A percentile compares a stretch with the other conserved stretches of the same genome.
These are phyloP conservation scores for Podospora didyma DNA, from an alignment of 495 filamentous ascomycete species.

Conservation along the genomic window DNA sequence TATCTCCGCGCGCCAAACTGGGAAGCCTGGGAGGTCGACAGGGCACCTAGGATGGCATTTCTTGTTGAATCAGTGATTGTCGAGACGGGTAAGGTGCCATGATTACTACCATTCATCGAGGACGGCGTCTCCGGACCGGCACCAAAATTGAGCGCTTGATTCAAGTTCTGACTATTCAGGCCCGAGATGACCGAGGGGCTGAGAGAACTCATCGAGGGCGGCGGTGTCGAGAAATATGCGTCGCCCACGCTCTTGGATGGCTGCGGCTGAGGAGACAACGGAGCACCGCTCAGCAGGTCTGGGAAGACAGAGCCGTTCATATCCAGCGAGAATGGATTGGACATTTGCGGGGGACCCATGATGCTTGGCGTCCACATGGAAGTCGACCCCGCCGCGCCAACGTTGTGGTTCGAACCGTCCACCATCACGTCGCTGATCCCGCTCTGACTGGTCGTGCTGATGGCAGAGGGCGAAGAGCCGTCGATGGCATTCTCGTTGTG, in stretches of 20 bases:
- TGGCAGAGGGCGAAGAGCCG: slow-evolving; percentile 89
- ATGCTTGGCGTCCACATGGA: slow-evolving; percentile 66
- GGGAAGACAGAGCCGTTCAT: slow-evolving; percentile 51
- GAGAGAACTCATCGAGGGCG: slow-evolving; percentile 64
- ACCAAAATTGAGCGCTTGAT: slow-evolving; percentile 57
- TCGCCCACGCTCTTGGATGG: slow-evolving; percentile 50
- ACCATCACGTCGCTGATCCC: slow-evolving; percentile 91
- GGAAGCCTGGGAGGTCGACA: slow-evolving; percentile 64
- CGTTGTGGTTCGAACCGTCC: slow-evolving; percentile 67
- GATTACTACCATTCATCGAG: slow-evolving; percentile 61
- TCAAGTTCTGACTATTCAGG: slow-evolving; percentile 50
- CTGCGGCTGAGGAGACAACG: slow-evolving; percentile 58
- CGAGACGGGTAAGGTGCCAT: slow-evolving; percentile 51
- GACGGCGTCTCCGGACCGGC: slow-evolving; percentile 64
- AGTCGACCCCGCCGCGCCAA: slow-evolving; percentile 39
- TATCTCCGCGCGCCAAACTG: slow-evolving; percentile 73
- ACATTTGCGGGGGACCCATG: slow-evolving; percentile 55
- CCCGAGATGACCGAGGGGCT: slow-evolving; percentile 50
- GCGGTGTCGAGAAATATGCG: slow-evolving; percentile 56
- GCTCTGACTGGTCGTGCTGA: slow-evolving; percentile 88
- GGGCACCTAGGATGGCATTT: slow-evolving; percentile 75
- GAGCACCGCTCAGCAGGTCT: slow-evolving; percentile 56
- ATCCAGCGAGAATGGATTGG: slow-evolving; percentile 62
- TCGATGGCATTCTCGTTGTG: slow-evolving; percentile 76
- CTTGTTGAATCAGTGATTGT: slow-evolving; percentile 93